These are phyloP conservation scores for Turritis glabra DNA, from an alignment of 345 rosid species.

Conservation along the genomic window DNA sequence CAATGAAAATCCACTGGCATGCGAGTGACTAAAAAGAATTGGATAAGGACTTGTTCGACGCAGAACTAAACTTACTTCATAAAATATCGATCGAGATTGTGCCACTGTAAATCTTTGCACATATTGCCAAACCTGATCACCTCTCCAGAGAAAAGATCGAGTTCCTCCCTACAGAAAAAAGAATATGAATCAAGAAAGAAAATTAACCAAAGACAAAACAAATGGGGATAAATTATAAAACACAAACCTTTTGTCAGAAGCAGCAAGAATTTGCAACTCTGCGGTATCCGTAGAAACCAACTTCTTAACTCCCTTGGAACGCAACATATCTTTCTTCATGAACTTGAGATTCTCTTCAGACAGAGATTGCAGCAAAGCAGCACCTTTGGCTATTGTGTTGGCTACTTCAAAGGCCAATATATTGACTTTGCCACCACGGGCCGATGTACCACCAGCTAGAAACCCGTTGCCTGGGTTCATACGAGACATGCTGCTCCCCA, in stretches of 20 bases:
- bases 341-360: conserved; percentile 59
- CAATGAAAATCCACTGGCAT: conserved; percentile 38
- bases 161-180: conserved; percentile 64
- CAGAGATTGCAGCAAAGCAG: conserved; percentile 67
- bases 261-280: conserved; percentile 74
- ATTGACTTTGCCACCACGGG: conserved; percentile 55
- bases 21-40: background rate
- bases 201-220: background rate
- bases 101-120: conserved; percentile 93
- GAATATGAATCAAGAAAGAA: conserved; percentile 4
- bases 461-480: conserved; percentile 60
- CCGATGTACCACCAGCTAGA: conserved; percentile 48
- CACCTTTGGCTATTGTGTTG: conserved; percentile 82
- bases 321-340: conserved; percentile 63
- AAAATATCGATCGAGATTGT: conserved; percentile 72
- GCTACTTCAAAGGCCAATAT: conserved; percentile 93
- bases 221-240: background rate
- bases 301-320: conserved; percentile 64
- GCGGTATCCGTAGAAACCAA: conserved; percentile 66
- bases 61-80: conserved; percentile 50
- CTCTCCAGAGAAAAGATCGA: conserved; percentile 70
- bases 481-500: conserved; percentile 78
- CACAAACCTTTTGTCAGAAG: conserved; percentile 83
- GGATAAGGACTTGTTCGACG: background rate
- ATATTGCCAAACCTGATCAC: conserved; percentile 83